Percentiles rank a stretch among this genome's conserved stretches.
Evolutionary conservation across 148 eudicot genomes (phyloP).

Genomic region (Rhododendron molle): DNA sequence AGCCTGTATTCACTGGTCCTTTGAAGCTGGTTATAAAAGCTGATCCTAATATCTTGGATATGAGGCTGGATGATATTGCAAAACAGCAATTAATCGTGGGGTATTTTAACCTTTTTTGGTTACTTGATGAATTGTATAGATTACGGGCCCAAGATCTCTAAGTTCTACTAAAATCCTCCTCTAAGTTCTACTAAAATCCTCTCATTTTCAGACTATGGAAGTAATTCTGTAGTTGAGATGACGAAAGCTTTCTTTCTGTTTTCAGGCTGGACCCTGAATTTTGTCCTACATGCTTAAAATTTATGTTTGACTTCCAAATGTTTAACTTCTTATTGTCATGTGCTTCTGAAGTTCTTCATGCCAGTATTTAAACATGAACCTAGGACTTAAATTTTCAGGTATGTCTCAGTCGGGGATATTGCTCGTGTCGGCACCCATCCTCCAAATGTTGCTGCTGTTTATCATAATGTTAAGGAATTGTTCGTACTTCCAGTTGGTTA

Average conservation of each 20-base stretch:
- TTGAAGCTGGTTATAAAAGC: not conserved
- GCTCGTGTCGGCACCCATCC: slow-evolving; percentile 83
- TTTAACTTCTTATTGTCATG: not conserved
- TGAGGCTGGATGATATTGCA: not conserved
- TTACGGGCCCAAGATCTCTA: not conserved
- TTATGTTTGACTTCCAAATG: not conserved
- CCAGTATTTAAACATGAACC: not conserved
- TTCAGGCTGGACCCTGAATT: not conserved
- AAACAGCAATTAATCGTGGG: not conserved
- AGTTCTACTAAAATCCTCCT: not conserved
- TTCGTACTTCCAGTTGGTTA: slow-evolving; percentile 76
- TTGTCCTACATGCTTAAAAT: not conserved
- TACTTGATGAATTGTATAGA: not conserved
- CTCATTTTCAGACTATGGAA: not conserved
- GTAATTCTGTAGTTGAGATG: not conserved
- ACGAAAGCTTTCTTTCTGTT: slow-evolving; percentile 1
- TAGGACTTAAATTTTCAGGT: slow-evolving; percentile 41
- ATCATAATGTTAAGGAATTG: slow-evolving; percentile 46
- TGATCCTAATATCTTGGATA: not conserved
- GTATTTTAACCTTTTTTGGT: not conserved
- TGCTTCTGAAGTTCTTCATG: not conserved
- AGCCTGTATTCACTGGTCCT: not conserved
- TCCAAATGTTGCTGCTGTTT: slow-evolving; percentile 87
- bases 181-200: not conserved
- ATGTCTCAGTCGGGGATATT: slow-evolving; percentile 79